A percentile compares a stretch with the other conserved stretches of the same genome.
These are phyloP conservation scores for Neoconidiobolus thromboides DNA, from an alignment of 371 early-diverging fungal species.

Conservation along the genomic window DNA sequence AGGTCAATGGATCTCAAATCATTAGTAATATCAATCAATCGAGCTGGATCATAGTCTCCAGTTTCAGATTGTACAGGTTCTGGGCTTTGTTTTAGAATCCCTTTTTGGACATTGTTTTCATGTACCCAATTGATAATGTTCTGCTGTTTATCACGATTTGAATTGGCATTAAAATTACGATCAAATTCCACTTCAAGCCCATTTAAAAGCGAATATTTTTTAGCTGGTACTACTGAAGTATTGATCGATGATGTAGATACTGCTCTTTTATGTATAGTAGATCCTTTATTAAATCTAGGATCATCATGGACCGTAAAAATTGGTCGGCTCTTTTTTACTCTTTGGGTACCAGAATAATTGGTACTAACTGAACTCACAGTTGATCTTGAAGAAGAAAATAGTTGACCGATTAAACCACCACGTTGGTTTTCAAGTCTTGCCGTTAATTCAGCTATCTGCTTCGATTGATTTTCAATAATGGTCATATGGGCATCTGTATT, in stretches of 20 bases:
- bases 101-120: no score
- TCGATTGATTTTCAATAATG: slow-evolving; percentile 2
- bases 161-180: slow-evolving; percentile 2
- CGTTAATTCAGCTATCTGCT: slow-evolving; percentile 3
- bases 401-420: background rate
- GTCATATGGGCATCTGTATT: background rate
- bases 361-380: slow-evolving; percentile 1
- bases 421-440: background rate
- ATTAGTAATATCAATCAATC: no score
- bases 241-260: background rate
- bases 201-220: background rate
- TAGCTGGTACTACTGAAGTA: background rate
- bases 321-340: background rate
- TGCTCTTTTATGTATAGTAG: background rate
- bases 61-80: background rate
- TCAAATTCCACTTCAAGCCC: slow-evolving; percentile 4
- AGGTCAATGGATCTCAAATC: background rate
- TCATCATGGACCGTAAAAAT: slow-evolving; percentile 1
- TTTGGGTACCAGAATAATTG: background rate
- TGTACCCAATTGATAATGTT: background rate
- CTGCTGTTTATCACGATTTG: background rate
- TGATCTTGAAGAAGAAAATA: background rate
- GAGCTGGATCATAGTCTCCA: background rate
- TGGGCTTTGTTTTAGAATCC: background rate
- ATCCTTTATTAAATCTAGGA: background rate